A percentile compares a stretch with the other conserved stretches of the same genome.
Evolutionary conservation across 2,329 filamentous ascomycete species (phyloP).

Genomic region (Nemania serpens): DNA sequence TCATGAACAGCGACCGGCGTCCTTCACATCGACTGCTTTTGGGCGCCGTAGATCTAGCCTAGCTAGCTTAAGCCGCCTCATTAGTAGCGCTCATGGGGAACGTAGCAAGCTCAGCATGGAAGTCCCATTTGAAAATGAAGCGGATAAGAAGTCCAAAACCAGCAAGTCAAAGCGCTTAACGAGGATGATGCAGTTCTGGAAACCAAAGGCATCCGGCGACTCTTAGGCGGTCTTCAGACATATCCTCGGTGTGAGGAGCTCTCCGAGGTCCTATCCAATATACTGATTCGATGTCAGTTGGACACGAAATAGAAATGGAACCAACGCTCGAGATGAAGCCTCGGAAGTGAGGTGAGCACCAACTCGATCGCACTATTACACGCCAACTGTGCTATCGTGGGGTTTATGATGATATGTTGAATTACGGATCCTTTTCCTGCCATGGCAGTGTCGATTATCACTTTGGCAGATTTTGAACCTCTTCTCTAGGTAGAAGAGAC

Average conservation of each 20-base stretch:
- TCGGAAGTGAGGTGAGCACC: background rate
- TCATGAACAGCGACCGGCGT: constrained; percentile 63
- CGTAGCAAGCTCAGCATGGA: constrained; percentile 76
- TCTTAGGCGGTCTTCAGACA: constrained; percentile 27
- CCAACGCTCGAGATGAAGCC: background rate
- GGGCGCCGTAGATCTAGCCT: constrained; percentile 76
- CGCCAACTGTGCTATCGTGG: background rate
- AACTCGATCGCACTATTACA: background rate
- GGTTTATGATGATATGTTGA: background rate
- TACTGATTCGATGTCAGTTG: background rate
- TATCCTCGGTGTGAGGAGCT: constrained; percentile 6
- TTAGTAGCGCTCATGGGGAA: constrained; percentile 75
- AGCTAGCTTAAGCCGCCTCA: constrained; percentile 75
- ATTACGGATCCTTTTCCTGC: constrained; percentile 1
- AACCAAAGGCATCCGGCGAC: constrained; percentile 54
- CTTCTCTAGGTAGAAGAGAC: background rate
- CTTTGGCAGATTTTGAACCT: constrained; percentile 1
- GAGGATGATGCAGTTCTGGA: constrained; percentile 81
- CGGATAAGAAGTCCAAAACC: constrained; percentile 59
- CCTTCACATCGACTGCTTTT: constrained; percentile 64
- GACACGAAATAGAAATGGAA: background rate
- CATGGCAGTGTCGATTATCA: background rate
- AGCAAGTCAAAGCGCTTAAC: constrained; percentile 74
- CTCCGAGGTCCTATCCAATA: background rate
- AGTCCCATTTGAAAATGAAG: constrained; percentile 60